A percentile compares a stretch with the other conserved stretches of the same genome.
These are phyloP conservation scores for Amanita exitialis DNA, from an alignment of 768 basidiomycete species.

Conservation along the genomic window DNA sequence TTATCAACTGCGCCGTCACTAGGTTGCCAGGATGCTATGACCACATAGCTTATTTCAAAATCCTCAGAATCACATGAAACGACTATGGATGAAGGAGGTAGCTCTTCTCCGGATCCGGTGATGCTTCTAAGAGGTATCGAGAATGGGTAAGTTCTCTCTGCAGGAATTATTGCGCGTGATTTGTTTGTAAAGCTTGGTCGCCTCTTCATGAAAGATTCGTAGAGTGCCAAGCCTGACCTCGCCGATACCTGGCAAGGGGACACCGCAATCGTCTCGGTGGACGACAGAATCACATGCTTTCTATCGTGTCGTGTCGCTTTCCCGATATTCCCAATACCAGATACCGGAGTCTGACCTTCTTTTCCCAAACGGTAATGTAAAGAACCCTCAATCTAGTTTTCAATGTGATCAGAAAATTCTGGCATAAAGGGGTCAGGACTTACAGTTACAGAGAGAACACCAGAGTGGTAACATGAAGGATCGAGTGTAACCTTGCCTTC, in stretches of 20 bases:
- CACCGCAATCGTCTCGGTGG: constrained; percentile 33
- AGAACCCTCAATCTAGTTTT: constrained; percentile 48
- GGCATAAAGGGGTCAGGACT: constrained; percentile 8
- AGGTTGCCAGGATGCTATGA: constrained; percentile 52
- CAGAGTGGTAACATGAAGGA: constrained; percentile 37
- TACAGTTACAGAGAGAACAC: constrained; percentile 51
- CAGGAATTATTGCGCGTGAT: constrained; percentile 16
- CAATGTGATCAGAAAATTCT: background rate
- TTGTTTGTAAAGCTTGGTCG: constrained; percentile 34
- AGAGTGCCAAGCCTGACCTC: constrained; percentile 25
- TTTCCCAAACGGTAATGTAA: constrained; percentile 33
- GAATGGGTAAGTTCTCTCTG: constrained; percentile 37
- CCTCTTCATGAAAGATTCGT: constrained; percentile 32
- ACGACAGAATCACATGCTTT: constrained; percentile 41
- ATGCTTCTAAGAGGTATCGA: constrained; percentile 46
- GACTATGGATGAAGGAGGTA: constrained; percentile 33
- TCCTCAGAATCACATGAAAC: constrained; percentile 13
- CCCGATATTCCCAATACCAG: background rate
- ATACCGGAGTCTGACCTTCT: constrained; percentile 18
- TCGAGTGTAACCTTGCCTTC: constrained; percentile 52
- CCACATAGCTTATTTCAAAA: constrained; percentile 40
- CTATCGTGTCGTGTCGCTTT: constrained; percentile 12
- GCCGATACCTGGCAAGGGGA: constrained; percentile 19
- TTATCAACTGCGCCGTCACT: constrained; percentile 27
- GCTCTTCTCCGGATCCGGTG: constrained; percentile 39